phyloP scores from a whole-genome alignment of 495 filamentous ascomycete species.

The Annulohypoxylon maeteangense region DNA sequence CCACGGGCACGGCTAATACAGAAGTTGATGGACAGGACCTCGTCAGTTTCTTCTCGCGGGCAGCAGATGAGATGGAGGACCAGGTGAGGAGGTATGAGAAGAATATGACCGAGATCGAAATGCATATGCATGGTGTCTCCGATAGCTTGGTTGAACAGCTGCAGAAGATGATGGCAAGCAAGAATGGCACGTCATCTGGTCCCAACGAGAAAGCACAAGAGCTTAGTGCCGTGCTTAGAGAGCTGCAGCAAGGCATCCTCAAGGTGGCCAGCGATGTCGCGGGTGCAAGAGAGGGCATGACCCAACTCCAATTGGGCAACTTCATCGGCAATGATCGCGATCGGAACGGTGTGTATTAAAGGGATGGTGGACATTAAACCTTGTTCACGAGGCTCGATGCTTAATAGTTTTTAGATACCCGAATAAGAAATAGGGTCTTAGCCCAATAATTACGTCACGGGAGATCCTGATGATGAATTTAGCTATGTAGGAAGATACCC shows the following conservation, averaged over 20 bases:
- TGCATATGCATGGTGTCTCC: constrained; percentile 81
- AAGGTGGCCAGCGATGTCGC: constrained; percentile 79
- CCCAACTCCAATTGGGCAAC: constrained; percentile 70
- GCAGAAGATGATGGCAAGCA: constrained; percentile 70
- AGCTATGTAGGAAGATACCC: no score
- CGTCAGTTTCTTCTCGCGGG: constrained; percentile 78
- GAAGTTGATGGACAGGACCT: constrained; percentile 74
- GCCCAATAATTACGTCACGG: not conserved
- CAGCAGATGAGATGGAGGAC: constrained; percentile 74
- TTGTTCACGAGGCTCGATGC: constrained; percentile 6
- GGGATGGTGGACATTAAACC: not conserved
- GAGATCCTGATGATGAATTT: not conserved
- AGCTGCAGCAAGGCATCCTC: constrained; percentile 82
- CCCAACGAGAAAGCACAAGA: constrained; percentile 57
- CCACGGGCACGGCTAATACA: constrained; percentile 46
- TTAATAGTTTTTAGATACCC: constrained; percentile 21
- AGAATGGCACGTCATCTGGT: constrained; percentile 56
- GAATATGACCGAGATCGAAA: constrained; percentile 83
- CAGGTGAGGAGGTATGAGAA: constrained; percentile 73
- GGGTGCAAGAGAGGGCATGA: constrained; percentile 73
- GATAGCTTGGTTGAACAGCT: constrained; percentile 73
- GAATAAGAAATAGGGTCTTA: constrained; percentile 2
- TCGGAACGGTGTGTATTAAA: constrained; percentile 45
- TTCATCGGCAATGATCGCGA: constrained; percentile 51
- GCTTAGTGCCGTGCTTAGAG: constrained; percentile 74